Conservation (phyloP, 768 basidiomycete genomes). For the Pleurotus cornucopiae region DNA sequence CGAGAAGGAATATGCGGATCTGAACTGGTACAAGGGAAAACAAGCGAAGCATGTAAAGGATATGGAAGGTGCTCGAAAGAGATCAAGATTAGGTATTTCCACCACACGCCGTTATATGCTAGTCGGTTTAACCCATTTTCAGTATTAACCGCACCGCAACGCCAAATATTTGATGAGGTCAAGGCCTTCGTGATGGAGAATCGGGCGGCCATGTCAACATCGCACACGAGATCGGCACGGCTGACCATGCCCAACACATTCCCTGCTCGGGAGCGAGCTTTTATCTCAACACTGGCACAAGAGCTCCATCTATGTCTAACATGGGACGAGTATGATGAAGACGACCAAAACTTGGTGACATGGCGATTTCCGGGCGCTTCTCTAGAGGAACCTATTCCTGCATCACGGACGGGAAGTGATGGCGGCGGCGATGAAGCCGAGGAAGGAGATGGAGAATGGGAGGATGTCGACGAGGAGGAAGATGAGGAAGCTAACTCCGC, state of each 20-base stretch:
- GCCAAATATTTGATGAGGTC: slow-evolving; percentile 74
- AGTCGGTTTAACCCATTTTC: slow-evolving; percentile 12
- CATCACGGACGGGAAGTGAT: slow-evolving; percentile 20
- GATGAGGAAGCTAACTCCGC: slow-evolving; percentile 73
- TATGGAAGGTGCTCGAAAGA: slow-evolving; percentile 57
- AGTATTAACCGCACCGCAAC: slow-evolving; percentile 74
- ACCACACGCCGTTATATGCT: background rate
- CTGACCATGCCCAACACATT: slow-evolving; percentile 76
- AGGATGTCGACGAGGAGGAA: slow-evolving; percentile 47
- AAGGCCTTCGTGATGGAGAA: slow-evolving; percentile 65
- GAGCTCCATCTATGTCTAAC: slow-evolving; percentile 73
- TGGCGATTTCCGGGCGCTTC: slow-evolving; percentile 51
- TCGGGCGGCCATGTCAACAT: slow-evolving; percentile 25
- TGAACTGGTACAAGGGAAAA: slow-evolving; percentile 94
- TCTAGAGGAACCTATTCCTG: slow-evolving; percentile 21
- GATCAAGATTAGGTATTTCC: slow-evolving; percentile 58
- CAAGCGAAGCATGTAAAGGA: slow-evolving; percentile 69
- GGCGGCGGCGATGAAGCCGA: slow-evolving; percentile 34
- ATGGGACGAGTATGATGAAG: slow-evolving; percentile 94
- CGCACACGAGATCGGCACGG: slow-evolving; percentile 30
- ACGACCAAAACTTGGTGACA: slow-evolving; percentile 74
- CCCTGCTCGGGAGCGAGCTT: slow-evolving; percentile 74
- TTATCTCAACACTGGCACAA: slow-evolving; percentile 70
- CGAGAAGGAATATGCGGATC: slow-evolving; percentile 85
- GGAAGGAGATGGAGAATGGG: slow-evolving; percentile 54